A percentile compares a stretch with the other conserved stretches of the same genome.
Evolutionary conservation across 352 stramenopile species (phyloP).

Genomic region (Lagenidium sp.): DNA sequence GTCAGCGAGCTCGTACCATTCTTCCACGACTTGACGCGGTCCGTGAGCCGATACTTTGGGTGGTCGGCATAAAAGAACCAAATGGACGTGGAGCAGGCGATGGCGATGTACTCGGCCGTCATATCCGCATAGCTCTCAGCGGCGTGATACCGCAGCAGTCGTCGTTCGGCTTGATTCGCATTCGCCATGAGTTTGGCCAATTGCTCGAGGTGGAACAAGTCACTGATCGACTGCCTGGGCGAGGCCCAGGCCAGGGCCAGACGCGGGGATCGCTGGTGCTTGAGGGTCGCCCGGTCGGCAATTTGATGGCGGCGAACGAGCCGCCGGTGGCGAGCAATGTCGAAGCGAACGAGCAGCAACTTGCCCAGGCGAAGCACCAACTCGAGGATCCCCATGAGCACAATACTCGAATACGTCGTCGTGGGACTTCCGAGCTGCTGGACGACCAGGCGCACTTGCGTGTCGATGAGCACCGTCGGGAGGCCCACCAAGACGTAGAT

Average conservation of each 20-base stretch:
- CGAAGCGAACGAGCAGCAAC: not conserved
- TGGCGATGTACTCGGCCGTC: conserved; percentile 2
- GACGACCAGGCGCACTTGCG: not conserved
- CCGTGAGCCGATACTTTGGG: conserved; percentile 14
- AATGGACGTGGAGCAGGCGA: not conserved
- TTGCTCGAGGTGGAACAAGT: too few species aligned
- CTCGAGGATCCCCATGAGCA: not conserved
- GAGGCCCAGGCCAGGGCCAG: not conserved
- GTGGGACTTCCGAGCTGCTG: not conserved
- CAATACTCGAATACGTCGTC: not conserved
- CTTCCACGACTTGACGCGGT: not conserved
- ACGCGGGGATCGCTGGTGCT: not conserved
- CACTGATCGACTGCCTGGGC: too few species aligned
- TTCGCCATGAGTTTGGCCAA: too few species aligned
- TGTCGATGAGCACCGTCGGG: not conserved
- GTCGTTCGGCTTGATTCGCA: too few species aligned
- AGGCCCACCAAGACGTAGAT: not conserved
- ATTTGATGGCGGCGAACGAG: too few species aligned
- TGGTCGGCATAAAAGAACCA: conserved; percentile 15
- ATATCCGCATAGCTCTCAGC: not conserved
- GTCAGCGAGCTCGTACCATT: not conserved
- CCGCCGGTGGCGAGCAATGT: not conserved
- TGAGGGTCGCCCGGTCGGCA: too few species aligned
- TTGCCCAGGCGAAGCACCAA: not conserved
- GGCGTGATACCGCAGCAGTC: not conserved